These are phyloP conservation scores for Fusarium algeriense DNA, from an alignment of 2,329 filamentous ascomycete species.

Conservation along the genomic window DNA sequence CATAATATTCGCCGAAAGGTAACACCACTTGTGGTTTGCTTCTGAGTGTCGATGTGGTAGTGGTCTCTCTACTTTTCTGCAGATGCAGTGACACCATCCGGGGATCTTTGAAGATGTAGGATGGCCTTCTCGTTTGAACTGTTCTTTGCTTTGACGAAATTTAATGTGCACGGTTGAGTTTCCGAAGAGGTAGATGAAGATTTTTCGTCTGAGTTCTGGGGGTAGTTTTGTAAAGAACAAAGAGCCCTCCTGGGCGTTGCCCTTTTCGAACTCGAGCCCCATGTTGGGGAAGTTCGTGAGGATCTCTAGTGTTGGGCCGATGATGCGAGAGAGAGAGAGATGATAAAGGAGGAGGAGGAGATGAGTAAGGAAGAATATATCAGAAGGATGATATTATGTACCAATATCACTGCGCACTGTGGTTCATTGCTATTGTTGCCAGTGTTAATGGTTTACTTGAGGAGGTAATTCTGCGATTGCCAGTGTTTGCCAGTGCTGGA, in stretches of 20 bases:
- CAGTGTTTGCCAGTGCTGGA: background rate
- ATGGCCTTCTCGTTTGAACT: background rate
- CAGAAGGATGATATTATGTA: background rate
- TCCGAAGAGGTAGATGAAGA: conserved; percentile 14
- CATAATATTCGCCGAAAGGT: background rate
- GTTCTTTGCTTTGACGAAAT: background rate
- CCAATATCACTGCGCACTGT: background rate
- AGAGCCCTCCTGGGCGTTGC: background rate
- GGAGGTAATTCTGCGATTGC: background rate
- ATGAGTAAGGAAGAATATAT: background rate
- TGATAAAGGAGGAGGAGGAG: background rate
- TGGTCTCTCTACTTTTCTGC: background rate
- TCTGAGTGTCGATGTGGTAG: background rate
- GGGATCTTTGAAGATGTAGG: background rate
- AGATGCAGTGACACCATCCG: conserved; percentile 9
- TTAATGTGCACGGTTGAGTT: background rate
- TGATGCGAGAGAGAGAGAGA: no score
- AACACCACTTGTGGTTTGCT: background rate
- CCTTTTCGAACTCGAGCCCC: background rate
- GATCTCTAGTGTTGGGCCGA: accelerated
- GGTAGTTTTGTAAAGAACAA: conserved; percentile 1
- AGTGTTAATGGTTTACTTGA: no score
- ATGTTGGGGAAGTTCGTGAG: background rate
- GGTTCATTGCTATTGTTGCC: background rate
- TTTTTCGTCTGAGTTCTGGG: background rate